Evolutionary conservation across 805 yeast species (phyloP).

Genomic region (Komagataella populi): DNA sequence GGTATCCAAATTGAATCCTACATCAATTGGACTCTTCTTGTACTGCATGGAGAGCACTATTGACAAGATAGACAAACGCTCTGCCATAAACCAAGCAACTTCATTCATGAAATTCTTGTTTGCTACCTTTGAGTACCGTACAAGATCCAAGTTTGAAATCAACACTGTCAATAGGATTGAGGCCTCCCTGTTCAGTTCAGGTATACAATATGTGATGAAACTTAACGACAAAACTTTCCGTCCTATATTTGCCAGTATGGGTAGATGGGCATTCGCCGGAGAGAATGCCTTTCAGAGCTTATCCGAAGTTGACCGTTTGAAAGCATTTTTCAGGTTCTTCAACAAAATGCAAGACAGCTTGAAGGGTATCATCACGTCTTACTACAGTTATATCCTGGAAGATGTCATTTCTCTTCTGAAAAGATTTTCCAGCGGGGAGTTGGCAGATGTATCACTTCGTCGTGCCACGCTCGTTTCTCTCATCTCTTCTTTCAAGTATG

Average conservation of each 20-base stretch:
- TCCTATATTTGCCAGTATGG: slow-evolving; percentile 77
- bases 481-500: slow-evolving; percentile 72
- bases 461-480: slow-evolving; percentile 64
- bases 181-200: slow-evolving; percentile 58
- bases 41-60: slow-evolving; percentile 53
- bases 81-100: slow-evolving; percentile 59
- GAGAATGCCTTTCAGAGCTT: slow-evolving; percentile 44
- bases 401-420: slow-evolving; percentile 44
- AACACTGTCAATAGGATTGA: slow-evolving; percentile 77
- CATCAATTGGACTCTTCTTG: slow-evolving; percentile 57
- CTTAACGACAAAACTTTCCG: slow-evolving; percentile 88
- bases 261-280: slow-evolving; percentile 86
- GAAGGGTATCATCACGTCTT: slow-evolving; percentile 78
- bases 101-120: slow-evolving; percentile 57
- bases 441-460: slow-evolving; percentile 40
- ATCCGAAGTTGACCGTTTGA: slow-evolving; percentile 40
- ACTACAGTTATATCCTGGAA: slow-evolving; percentile 76
- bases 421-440: slow-evolving; percentile 28
- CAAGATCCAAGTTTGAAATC: slow-evolving; percentile 41
- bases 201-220: slow-evolving; percentile 70
- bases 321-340: slow-evolving; percentile 76
- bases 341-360: slow-evolving; percentile 72
- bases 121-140: slow-evolving; percentile 59
- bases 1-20: slow-evolving; percentile 21
- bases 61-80: slow-evolving; percentile 57